These are phyloP conservation scores for Nephromyces sp. DNA, from an alignment of 169 alveolate species.

Conservation along the genomic window DNA sequence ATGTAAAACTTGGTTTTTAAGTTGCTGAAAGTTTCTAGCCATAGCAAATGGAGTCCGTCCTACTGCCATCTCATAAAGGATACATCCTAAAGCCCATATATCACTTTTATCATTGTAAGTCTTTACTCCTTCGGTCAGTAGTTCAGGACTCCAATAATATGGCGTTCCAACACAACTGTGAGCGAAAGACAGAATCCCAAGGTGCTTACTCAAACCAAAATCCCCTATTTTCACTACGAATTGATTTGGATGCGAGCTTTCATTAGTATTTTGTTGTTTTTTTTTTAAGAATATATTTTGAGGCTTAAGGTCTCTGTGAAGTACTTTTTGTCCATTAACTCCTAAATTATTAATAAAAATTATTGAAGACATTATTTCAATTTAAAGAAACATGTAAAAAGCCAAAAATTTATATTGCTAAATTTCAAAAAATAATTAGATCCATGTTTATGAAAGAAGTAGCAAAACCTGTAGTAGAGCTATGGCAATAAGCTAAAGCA, in stretches of 20 bases:
- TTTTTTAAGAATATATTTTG: conserved; percentile 66
- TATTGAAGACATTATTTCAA: no score
- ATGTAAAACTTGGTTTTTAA: background rate
- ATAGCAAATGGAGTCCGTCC: conserved; percentile 23
- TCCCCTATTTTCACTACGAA: conserved; percentile 71
- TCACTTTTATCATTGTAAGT: conserved; percentile 76
- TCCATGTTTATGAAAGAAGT: background rate
- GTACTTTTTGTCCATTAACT: conserved; percentile 19
- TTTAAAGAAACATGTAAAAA: background rate
- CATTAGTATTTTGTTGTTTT: conserved; percentile 38
- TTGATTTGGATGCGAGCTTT: conserved; percentile 37
- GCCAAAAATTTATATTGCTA: background rate
- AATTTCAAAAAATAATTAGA: background rate
- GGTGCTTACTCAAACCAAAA: conserved; percentile 78
- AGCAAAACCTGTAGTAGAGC: background rate
- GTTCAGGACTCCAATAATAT: conserved; percentile 83
- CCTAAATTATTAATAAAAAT: no score
- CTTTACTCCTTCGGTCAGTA: conserved; percentile 48
- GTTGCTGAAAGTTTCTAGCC: conserved; percentile 21
- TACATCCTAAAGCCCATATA: conserved; percentile 88
- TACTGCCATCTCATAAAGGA: conserved; percentile 65
- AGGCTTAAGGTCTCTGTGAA: conserved; percentile 83
- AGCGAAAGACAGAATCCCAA: conserved; percentile 66
- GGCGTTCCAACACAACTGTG: conserved; percentile 85
- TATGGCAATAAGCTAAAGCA: conserved; percentile 77